Evolutionary conservation across 2,329 filamentous ascomycete genomes (phyloP), one percentile per base, ranked within the genome.

Genomic region (Penicillium sp.): DNA sequence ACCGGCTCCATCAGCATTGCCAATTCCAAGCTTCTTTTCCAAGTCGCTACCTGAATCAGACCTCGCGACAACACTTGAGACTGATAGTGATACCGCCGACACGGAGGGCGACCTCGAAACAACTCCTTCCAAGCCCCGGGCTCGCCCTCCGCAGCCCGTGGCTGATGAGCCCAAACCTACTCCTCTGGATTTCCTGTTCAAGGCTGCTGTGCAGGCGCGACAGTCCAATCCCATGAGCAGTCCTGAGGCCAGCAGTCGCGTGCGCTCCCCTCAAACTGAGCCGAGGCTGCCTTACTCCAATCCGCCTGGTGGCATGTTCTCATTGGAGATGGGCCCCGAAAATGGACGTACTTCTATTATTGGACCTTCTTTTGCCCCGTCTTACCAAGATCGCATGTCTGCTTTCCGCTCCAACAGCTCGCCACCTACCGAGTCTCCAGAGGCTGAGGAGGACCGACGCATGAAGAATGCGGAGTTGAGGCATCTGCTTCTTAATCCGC

Each of bases 121-220:
- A 70, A 73, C 76, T 6, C 77, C 77, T 3, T 78, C 76, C 2
- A 81, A 82, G 41, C 76, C 68, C 64, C 79, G 61, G n/a, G 65
- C 69, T 62, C 75, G 65, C 57, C 73, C 54, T 59, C 68, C 50
- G 11, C 57, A 63, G 69, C 45, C 63, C 61, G 55, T 68, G 56
- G 63, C 65, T n/a, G 72, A 80, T 55, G 77, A 86, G 22, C 63
- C 63, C 19, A 61, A 72, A 57, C 85, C 90, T 59, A 96, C 92
- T 11, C 92, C 93, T 1, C 80, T 98, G 5, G 93, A 98, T 67
- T 84, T 96, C 61, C 88, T 98, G 70, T 98, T 98, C 79, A 88
- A 89, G 59, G 92, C 91, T 33, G 90, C 96, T 65, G 85, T 90
- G 49, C 88, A 90, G 59, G 73, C 77, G 22, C 73, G 74, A 59